These are phyloP conservation scores for Xylariaceae sp. DNA, from an alignment of 2,329 filamentous ascomycete species.

Conservation along the genomic window DNA sequence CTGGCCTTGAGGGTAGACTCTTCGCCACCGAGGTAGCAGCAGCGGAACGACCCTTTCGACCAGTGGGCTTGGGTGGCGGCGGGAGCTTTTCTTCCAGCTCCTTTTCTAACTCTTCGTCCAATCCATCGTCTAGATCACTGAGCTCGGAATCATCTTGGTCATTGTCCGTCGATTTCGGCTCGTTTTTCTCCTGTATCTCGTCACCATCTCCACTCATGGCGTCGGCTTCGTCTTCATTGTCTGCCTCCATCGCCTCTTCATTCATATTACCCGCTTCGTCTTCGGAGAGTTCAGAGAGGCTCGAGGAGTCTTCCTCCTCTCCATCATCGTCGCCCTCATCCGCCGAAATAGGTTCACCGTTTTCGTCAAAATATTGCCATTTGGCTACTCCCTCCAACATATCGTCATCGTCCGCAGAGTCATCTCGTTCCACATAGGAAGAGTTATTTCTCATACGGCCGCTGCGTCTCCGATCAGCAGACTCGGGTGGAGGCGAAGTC, in stretches of 20 bases:
- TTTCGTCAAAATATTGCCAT: conserved; percentile 49
- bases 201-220: conserved; percentile 21
- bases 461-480: conserved; percentile 50
- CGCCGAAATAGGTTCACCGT: conserved; percentile 30
- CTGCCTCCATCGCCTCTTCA: conserved; percentile 18
- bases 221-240: conserved; percentile 21
- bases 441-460: conserved; percentile 46
- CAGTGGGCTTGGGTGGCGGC: conserved; percentile 24
- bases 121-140: conserved; percentile 20
- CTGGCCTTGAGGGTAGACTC: conserved; percentile 26
- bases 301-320: not conserved
- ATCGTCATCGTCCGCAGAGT: conserved; percentile 55
- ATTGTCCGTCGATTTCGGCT: conserved; percentile 7
- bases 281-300: conserved; percentile 15
- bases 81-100: conserved; percentile 14
- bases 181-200: conserved; percentile 20
- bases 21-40: conserved; percentile 22
- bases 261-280: conserved; percentile 24
- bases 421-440: conserved; percentile 52
- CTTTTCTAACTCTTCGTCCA: conserved; percentile 10
- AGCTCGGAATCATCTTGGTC: conserved; percentile 21
- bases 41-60: conserved; percentile 26
- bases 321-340: conserved; percentile 26
- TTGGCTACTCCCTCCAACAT: conserved; percentile 57
- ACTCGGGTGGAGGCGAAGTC: conserved; percentile 30